Evolutionary conservation across 768 basidiomycete species (phyloP).

Genomic region (Coprinellus micaceus): DNA sequence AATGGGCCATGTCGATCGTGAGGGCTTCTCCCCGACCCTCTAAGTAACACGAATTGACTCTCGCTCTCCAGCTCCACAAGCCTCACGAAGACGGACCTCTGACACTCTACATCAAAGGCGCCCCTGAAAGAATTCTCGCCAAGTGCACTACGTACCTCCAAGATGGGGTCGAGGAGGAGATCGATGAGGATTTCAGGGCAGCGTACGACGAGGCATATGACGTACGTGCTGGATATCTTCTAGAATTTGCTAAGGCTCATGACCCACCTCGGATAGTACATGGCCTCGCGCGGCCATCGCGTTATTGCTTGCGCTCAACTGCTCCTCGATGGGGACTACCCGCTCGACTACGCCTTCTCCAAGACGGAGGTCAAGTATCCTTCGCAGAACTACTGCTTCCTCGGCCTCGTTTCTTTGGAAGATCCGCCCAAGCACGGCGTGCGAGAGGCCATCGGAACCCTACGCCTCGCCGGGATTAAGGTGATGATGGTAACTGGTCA

Average conservation of each 20-base stretch:
- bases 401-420: constrained; percentile 63
- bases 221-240: constrained; percentile 28
- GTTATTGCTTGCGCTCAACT: constrained; percentile 70
- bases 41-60: neutral
- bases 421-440: constrained; percentile 72
- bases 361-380: constrained; percentile 55
- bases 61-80: constrained; percentile 46
- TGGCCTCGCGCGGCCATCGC: constrained; percentile 73
- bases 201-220: constrained; percentile 61
- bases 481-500: constrained; percentile 74
- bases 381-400: constrained; percentile 54
- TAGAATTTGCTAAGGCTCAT: too few species aligned
- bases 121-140: constrained; percentile 63
- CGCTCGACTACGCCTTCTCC: constrained; percentile 46
- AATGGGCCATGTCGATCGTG: constrained; percentile 70
- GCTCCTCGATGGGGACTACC: constrained; percentile 49
- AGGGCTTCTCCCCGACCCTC: constrained; percentile 19
- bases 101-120: constrained; percentile 62
- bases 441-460: constrained; percentile 66
- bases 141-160: constrained; percentile 61
- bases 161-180: constrained; percentile 43
- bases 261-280: constrained; percentile 42
- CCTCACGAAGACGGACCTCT: constrained; percentile 45
- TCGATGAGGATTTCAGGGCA: constrained; percentile 52
- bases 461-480: constrained; percentile 68